These are phyloP conservation scores for Gnomoniopsis smithogilvyi DNA, from an alignment of 2,329 filamentous ascomycete species.

Conservation along the genomic window DNA sequence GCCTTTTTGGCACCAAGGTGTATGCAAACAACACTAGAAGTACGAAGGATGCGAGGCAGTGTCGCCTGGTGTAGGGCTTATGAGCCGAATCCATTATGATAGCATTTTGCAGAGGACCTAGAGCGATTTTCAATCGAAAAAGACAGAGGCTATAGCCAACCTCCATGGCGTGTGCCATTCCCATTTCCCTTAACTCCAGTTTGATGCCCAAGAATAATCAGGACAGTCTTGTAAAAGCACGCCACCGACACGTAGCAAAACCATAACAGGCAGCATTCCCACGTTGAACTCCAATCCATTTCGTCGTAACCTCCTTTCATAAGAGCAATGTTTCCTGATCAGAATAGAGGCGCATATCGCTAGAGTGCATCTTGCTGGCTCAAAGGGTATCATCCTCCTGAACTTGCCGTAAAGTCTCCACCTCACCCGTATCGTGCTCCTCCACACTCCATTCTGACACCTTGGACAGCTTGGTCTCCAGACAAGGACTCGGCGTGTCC, in stretches of 20 bases:
- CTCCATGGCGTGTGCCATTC: background rate
- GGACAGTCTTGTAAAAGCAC: background rate
- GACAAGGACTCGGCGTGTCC: constrained; percentile 6
- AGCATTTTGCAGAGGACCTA: background rate
- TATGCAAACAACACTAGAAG: no score
- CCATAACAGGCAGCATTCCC: background rate
- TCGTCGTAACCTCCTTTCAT: background rate
- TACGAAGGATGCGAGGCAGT: no score
- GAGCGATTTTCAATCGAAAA: background rate
- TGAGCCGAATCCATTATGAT: background rate
- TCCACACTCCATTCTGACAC: constrained; percentile 16
- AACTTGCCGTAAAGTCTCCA: background rate
- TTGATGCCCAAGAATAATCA: background rate
- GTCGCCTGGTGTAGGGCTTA: background rate
- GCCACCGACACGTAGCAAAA: background rate
- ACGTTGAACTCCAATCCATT: background rate
- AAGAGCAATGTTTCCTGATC: background rate
- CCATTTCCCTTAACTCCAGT: background rate
- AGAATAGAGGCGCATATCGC: background rate
- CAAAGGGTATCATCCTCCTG: constrained; percentile 1
- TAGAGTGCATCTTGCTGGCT: background rate
- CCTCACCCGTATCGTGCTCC: background rate
- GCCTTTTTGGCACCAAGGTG: no score
- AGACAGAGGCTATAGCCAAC: background rate
- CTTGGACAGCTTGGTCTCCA: constrained; percentile 15